Evolutionary conservation across 2,329 filamentous ascomycete species (phyloP), one percentile per base, ranked within the genome.

Genomic region (Diaporthe eres): DNA sequence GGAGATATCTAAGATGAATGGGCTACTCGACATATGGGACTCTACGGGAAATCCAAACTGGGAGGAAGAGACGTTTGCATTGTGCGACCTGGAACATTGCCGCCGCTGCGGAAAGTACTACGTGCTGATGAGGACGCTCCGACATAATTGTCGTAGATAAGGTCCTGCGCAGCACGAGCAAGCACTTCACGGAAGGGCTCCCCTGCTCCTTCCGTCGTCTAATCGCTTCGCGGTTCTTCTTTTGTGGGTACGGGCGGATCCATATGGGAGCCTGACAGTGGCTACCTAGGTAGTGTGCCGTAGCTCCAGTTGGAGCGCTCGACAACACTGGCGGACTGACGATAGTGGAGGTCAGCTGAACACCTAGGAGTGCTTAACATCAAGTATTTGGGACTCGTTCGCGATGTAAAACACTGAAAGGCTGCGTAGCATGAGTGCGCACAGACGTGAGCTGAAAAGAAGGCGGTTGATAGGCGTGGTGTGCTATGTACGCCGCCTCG

Each of bases 1-100:
- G n/a, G n/a, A 51, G 0, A 53, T 72, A 25, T n/a, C 47, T n/a
- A 53, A 39, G 31, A 61, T 63, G 57, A 53, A 63, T 19, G 44
- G 71, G 15, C 13, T 61, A 12, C 71, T 72, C 4, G 71, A 72
- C 31, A 22, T 63, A 4, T 53, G 71, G 71, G 71, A 72, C 58
- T 60, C 71, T 13, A 31, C 31, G 19, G 44, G 22, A 13, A 72
- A 72, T 12, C 71, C 71, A 22, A 34, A 39, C 10, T 72, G 71
- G 71, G 71, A 72, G n/a, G 5, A 53, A n/a, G 57, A 72, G 44
- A 63, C 57, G 28, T 72, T 72, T 63, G 57, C 71, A 2, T n/a
- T 72, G 7, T 72, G 71, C 44, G 57, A 72, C 39, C 34, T 72
- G 44, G n/a, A 37, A 37, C 44, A 51, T 7, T 72, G 71, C 25